Percentiles rank a stretch among this genome's conserved stretches.
These are phyloP conservation scores for Macaranga tanarius DNA, from an alignment of 441 rosid species.

Conservation along the genomic window DNA sequence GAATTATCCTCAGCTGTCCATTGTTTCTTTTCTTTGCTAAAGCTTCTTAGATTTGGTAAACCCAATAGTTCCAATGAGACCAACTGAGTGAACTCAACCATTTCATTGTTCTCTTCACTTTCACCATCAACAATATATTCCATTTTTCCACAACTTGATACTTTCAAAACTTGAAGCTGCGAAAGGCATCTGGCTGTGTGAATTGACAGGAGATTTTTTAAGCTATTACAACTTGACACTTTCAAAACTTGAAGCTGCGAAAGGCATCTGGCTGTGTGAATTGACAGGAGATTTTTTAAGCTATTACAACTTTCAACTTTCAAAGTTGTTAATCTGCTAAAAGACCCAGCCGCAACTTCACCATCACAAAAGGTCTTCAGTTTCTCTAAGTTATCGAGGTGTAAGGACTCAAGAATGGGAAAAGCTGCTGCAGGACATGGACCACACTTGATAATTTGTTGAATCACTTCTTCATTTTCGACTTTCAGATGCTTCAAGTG, in stretches of 20 bases:
- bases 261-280: background rate
- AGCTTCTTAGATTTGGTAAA: too few species aligned
- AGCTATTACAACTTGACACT: background rate
- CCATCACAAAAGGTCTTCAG: slow-evolving; percentile 1
- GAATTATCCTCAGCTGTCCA: too few species aligned
- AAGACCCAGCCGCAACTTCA: background rate
- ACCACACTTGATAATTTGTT: background rate
- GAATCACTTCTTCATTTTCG: background rate
- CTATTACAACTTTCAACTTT: too few species aligned
- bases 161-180: slow-evolving; percentile 3
- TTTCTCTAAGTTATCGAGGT: background rate
- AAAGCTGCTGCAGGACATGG: background rate
- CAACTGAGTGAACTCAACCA: too few species aligned
- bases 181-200: background rate
- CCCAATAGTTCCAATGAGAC: too few species aligned
- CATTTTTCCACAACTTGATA: background rate
- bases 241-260: slow-evolving; percentile 1
- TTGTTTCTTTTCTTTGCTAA: too few species aligned
- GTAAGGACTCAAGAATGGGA: background rate
- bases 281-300: too few species aligned
- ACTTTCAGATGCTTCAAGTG: slow-evolving; percentile 18
- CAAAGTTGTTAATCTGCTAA: background rate
- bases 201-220: too few species aligned
- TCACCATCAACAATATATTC: background rate
- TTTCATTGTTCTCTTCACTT: too few species aligned